Percentiles rank a stretch among this genome's conserved stretches.
Conservation (phyloP, 1,139 yeast species). For the Pneumocystis murina region DNA sequence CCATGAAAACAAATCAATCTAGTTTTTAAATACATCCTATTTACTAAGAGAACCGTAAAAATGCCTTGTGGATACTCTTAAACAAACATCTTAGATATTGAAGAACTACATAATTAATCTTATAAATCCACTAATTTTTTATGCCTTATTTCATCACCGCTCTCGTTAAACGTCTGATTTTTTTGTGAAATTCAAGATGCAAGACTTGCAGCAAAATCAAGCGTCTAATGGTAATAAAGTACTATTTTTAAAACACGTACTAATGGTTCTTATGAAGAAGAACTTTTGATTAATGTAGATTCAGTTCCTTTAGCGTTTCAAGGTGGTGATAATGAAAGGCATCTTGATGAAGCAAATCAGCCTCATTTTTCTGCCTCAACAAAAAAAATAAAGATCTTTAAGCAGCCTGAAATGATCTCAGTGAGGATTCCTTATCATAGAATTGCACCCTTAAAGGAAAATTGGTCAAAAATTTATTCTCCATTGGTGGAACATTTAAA, state of each 20-base stretch:
- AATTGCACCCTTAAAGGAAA: slow-evolving; percentile 76
- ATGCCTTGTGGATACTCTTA: no score
- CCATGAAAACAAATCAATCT: no score
- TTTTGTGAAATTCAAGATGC: neutral
- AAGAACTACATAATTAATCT: no score
- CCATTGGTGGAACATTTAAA: slow-evolving; percentile 90
- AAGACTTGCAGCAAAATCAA: neutral
- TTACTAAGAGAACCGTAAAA: no score
- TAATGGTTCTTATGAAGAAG: slow-evolving; percentile 28
- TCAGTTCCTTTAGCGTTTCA: slow-evolving; percentile 8
- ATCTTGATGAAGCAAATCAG: slow-evolving; percentile 74
- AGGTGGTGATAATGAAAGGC: slow-evolving; percentile 26
- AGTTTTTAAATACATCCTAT: no score
- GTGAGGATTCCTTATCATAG: slow-evolving; percentile 94
- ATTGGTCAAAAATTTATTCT: slow-evolving; percentile 89
- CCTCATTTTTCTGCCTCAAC: slow-evolving; percentile 75
- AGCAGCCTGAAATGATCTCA: slow-evolving; percentile 71
- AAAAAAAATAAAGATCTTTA: slow-evolving; percentile 39
- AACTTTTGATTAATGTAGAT: slow-evolving; percentile 47
- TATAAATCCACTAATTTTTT: no score
- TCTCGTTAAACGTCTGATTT: neutral
- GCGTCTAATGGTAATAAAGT: neutral
- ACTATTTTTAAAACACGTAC: neutral
- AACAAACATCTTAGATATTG: no score
- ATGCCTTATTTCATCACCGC: neutral